Evolutionary conservation across 2,329 filamentous ascomycete species (phyloP).

Genomic region (Phaeoacremonium minimum): DNA sequence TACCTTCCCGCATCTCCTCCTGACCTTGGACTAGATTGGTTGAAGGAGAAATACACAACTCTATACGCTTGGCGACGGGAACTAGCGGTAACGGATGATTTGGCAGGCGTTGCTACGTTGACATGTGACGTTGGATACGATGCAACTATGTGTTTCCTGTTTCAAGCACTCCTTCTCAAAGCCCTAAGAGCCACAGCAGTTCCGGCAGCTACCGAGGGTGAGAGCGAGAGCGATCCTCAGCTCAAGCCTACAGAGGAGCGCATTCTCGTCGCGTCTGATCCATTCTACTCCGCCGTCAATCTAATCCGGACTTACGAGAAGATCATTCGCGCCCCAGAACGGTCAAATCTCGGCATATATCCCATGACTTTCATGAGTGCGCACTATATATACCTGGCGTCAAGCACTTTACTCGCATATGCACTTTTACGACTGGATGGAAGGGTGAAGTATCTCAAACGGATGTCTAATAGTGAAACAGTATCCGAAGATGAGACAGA

Average conservation of each 20-base stretch:
- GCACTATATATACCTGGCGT: slow-evolving; percentile 24
- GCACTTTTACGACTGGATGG: slow-evolving; percentile 21
- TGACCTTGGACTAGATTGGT: slow-evolving; percentile 5
- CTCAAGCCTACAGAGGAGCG: background rate
- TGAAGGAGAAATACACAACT: slow-evolving; percentile 8
- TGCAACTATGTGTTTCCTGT: slow-evolving; percentile 23
- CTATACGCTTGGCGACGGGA: slow-evolving; percentile 10
- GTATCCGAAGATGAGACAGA: background rate
- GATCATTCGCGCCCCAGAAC: slow-evolving; percentile 21
- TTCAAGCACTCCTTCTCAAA: slow-evolving; percentile 20
- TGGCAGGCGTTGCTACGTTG: slow-evolving; percentile 18
- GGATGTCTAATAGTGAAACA: slow-evolving; percentile 7
- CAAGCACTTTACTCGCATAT: slow-evolving; percentile 22
- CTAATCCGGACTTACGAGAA: slow-evolving; percentile 22
- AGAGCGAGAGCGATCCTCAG: background rate
- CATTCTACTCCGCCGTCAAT: slow-evolving; percentile 19
- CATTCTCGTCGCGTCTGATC: slow-evolving; percentile 18
- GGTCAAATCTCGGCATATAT: slow-evolving; percentile 18
- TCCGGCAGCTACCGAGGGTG: background rate
- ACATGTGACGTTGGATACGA: slow-evolving; percentile 25
- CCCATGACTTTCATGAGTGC: slow-evolving; percentile 23
- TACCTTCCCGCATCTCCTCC: slow-evolving; percentile 11
- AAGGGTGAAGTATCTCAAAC: slow-evolving; percentile 13
- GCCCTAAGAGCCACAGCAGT: slow-evolving; percentile 4
- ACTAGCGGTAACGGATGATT: slow-evolving; percentile 8